Conservation (phyloP, 768 basidiomycete species). For the Suillus cothurnatus region DNA sequence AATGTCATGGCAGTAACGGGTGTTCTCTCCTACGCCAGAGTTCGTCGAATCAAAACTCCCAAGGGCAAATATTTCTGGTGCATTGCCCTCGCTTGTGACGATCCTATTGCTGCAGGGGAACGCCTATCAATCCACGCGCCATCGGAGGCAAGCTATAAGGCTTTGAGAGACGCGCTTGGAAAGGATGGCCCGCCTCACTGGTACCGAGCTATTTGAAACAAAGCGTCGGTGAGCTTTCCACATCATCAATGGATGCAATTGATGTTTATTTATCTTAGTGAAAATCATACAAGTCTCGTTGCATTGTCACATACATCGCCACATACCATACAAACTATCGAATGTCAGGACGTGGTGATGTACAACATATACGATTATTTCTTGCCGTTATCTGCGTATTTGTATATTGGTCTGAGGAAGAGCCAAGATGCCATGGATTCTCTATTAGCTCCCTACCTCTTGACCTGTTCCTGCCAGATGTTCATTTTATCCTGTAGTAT, state of each 20-base stretch:
- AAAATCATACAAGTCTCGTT: not conserved
- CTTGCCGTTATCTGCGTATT: not conserved
- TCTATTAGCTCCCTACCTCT: not conserved
- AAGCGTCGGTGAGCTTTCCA: not conserved
- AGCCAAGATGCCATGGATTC: not conserved
- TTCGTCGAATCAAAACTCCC: too few relatives aligned
- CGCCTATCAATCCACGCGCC: too few relatives aligned
- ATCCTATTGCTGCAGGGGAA: too few relatives aligned
- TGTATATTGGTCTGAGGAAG: not conserved
- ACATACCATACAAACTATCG: not conserved
- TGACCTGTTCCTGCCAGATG: not conserved
- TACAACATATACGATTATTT: not conserved
- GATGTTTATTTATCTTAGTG: not conserved
- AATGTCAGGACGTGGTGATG: not conserved
- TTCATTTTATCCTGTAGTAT: not conserved
- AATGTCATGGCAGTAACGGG: not conserved
- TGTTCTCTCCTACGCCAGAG: not conserved
- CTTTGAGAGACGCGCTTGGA: too few relatives aligned
- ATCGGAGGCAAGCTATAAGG: too few relatives aligned
- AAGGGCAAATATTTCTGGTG: too few relatives aligned
- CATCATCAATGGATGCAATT: not conserved
- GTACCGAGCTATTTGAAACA: not conserved
- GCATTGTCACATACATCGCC: not conserved
- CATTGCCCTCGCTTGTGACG: too few relatives aligned
- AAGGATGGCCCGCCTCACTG: too few relatives aligned